These are phyloP conservation scores for Plasmodium gonderi DNA, from an alignment of 169 alveolate species.

Conservation along the genomic window DNA sequence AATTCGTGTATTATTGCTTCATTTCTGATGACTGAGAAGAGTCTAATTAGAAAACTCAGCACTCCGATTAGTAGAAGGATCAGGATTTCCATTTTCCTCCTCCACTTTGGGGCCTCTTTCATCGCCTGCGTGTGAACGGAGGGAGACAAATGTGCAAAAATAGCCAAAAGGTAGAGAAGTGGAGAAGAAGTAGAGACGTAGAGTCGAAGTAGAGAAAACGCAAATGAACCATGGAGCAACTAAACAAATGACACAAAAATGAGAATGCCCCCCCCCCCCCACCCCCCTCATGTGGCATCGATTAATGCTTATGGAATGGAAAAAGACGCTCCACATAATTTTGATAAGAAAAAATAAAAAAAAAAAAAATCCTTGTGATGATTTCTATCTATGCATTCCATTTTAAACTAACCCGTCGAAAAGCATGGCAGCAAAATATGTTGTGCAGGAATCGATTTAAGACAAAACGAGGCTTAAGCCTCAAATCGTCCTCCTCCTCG, in stretches of 20 bases:
- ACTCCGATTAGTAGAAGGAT: constrained; percentile 76
- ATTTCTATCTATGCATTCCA: not conserved
- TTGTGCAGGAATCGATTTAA: not conserved
- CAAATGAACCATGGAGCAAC: not conserved
- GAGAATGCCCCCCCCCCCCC: no score
- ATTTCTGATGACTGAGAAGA: constrained; percentile 96
- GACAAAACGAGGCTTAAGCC: constrained; percentile 5
- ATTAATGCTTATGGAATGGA: no score
- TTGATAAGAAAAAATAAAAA: no score
- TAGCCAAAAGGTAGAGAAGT: not conserved
- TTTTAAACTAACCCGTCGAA: not conserved
- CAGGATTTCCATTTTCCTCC: constrained; percentile 15
- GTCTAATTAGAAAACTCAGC: constrained; percentile 91
- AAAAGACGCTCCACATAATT: no score
- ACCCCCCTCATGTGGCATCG: no score
- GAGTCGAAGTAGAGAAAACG: not conserved
- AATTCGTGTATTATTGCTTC: constrained; percentile 98
- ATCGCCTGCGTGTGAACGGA: constrained; percentile 1
- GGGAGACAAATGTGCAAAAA: not conserved
- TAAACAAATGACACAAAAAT: not conserved
- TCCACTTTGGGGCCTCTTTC: not conserved
- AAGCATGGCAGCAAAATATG: constrained; percentile 2
- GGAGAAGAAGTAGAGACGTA: not conserved
- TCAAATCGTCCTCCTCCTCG: not conserved
- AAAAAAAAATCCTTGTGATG: not conserved